Evolutionary conservation across 1,139 yeast genomes (phyloP), one percentile per base, ranked within the genome.

Genomic region (Meyerozyma smithsonii): DNA sequence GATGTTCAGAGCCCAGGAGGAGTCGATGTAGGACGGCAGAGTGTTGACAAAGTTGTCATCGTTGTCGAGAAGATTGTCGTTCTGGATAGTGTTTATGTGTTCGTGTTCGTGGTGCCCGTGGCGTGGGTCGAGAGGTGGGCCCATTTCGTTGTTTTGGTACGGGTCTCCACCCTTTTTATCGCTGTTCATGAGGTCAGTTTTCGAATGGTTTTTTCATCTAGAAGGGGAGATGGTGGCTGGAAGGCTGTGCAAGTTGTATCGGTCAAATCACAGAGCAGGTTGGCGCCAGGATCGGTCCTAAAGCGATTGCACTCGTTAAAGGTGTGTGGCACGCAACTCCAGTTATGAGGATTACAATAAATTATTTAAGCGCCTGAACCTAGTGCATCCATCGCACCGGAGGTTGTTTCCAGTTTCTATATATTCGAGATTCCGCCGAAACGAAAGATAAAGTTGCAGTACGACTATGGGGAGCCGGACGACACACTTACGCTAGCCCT

Each of bases 11-110:
- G 73, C 63, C 69, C 77, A 74, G 36, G 63, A 60, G 3, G 72
- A 62, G 42, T 75, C 77, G n/a, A 74, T 62, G 35, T 73, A 72
- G 28, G 55, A 46, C 35, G 54, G 50, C 6, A 72, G 70, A 2
- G 73, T 61, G 23, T 46, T 44, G 38, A 7, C 34, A 14, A 30
- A 30, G 10, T 30, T 30, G 19, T 16, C 21, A 11, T 30, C 34
- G 11, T 18, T 11, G 10, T 30, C 34, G n/a, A 30, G 20, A 17
- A 30, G 34, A 8, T 16, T 15, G 6, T 30, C 34, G 34, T 30
- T 30, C 21, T 17, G 21, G 20, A 16, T 18, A 21, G n/a, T 18
- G n/a, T 5, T 14, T 14, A 26, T 26, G 17, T 26, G 15, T 3
- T 26, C 30, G 30, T 26, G 30, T n/a, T 26, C 30, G 2, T 26